Evolutionary conservation across 1,284 basidiomycete species (phyloP), one percentile per base, ranked within the genome.

Genomic region (Rhodotorula sp.): DNA sequence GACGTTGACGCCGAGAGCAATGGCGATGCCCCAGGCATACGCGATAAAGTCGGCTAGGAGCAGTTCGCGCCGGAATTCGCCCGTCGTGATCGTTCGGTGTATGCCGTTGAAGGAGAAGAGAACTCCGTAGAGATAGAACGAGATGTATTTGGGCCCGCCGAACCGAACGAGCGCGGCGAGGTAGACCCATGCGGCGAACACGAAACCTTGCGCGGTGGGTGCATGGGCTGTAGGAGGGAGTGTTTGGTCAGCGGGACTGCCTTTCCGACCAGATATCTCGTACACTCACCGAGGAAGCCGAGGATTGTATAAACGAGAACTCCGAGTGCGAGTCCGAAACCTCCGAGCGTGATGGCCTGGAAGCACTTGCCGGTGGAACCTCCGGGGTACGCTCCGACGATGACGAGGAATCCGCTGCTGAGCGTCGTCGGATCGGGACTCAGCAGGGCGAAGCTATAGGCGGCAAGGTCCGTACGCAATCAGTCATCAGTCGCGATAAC

Each of bases 101-200:
- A 74, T 72, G 23, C 73, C 73, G 55, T 72, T 66, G 62, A 74
- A 74, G 10, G 70, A 50, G 54, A 74, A 71, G 15, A 74, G 52
- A 45, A 74, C 64, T 48, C 70, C 73, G 52, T 74, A 74, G 47
- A 72, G 68, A 45, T 67, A 73, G 60, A 69, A 73, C 19, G 68
- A 62, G 28, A 70, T 73, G 47, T 58, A 64, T 34, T 64, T 64
- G 7, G 63, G 63, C 6, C 63, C 63, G 55, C 63, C 59, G 62
- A 49, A 72, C 5, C 73, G 73, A 3, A 74, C 68, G 49, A 71
- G 61, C 2, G 73, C 69, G 26, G 65, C 58, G 26, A 64, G 50
- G 56, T 72, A 74, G 26, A 69, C 67, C 50, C 52, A 74, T 10
- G 63, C n/a, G n/a, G 70, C 70, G 16, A 71, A 74, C n/a, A 74